These are phyloP conservation scores for Batkoa obscura DNA, from an alignment of 371 early-diverging fungal genomes.

Conservation along the genomic window DNA sequence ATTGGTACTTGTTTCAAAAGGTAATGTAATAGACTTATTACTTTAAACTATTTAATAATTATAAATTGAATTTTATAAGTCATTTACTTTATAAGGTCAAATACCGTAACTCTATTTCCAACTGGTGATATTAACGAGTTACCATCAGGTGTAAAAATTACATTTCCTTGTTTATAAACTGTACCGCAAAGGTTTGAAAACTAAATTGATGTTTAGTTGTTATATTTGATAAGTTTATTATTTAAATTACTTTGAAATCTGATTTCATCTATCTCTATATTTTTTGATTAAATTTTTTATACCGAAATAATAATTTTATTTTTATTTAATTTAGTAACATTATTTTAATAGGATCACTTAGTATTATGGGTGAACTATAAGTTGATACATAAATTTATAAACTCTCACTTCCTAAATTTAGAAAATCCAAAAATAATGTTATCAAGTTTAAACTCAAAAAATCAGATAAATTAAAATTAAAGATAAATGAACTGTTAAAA, in stretches of 20 bases:
- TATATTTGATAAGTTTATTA: not conserved
- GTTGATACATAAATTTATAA: too few relatives aligned
- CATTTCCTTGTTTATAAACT: constrained; percentile 86
- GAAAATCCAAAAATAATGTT: too few relatives aligned
- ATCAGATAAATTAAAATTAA: too few relatives aligned
- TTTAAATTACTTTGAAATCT: not conserved
- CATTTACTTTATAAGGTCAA: constrained; percentile 80
- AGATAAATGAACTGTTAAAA: too few relatives aligned
- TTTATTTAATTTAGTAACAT: too few relatives aligned
- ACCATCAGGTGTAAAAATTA: constrained; percentile 91
- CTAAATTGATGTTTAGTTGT: constrained; percentile 12
- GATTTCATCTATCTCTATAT: constrained; percentile 2
- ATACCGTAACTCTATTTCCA: constrained; percentile 86
- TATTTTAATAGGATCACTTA: too few relatives aligned
- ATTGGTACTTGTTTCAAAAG: constrained; percentile 78
- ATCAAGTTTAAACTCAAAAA: too few relatives aligned
- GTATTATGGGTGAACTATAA: too few relatives aligned
- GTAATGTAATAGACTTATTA: constrained; percentile 79
- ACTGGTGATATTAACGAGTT: constrained; percentile 86
- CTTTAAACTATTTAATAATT: constrained; percentile 16
- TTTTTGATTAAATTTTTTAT: too few relatives aligned
- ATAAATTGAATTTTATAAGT: not conserved
- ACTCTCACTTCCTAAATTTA: too few relatives aligned
- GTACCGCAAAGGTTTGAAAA: constrained; percentile 90
- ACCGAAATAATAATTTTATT: too few relatives aligned